Conservation (phyloP, 768 basidiomycete genomes). For the Strobilomyces echinocephalus region DNA sequence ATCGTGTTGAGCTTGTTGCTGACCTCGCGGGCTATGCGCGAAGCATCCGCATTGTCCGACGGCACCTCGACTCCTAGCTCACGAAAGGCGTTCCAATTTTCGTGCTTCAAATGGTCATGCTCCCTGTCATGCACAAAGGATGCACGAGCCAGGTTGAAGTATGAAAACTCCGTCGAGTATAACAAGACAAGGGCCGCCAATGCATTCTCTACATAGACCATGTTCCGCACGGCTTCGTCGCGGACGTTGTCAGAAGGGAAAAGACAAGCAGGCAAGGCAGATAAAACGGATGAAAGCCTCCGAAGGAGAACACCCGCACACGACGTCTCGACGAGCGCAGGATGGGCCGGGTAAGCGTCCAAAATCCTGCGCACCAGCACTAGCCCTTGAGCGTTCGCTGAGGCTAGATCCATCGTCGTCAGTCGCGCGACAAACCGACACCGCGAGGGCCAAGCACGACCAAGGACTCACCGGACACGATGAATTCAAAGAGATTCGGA, state of each 20-base stretch:
- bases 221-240: background rate
- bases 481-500: slow-evolving; percentile 27
- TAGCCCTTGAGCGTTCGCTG: slow-evolving; percentile 12
- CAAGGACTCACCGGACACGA: slow-evolving; percentile 25
- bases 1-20: slow-evolving; percentile 21
- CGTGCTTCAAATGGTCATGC: slow-evolving; percentile 28
- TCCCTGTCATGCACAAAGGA: slow-evolving; percentile 15
- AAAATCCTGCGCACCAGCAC: slow-evolving; percentile 27
- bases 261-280: slow-evolving; percentile 19
- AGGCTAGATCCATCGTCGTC: slow-evolving; percentile 5
- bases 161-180: slow-evolving; percentile 10
- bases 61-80: slow-evolving; percentile 30
- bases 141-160: background rate
- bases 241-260: slow-evolving; percentile 11
- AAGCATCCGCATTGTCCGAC: slow-evolving; percentile 15
- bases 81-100: slow-evolving; percentile 23
- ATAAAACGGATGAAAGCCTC: slow-evolving; percentile 22
- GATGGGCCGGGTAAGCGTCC: slow-evolving; percentile 28
- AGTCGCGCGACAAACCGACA: background rate
- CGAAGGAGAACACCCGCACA: slow-evolving; percentile 19
- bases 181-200: slow-evolving; percentile 19
- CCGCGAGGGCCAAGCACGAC: background rate
- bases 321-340: slow-evolving; percentile 21
- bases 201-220: slow-evolving; percentile 22
- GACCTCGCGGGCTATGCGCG: slow-evolving; percentile 12